Base-by-base conservation (phyloP, 208 protist genomes). In the Angomonas deanei region DNA sequence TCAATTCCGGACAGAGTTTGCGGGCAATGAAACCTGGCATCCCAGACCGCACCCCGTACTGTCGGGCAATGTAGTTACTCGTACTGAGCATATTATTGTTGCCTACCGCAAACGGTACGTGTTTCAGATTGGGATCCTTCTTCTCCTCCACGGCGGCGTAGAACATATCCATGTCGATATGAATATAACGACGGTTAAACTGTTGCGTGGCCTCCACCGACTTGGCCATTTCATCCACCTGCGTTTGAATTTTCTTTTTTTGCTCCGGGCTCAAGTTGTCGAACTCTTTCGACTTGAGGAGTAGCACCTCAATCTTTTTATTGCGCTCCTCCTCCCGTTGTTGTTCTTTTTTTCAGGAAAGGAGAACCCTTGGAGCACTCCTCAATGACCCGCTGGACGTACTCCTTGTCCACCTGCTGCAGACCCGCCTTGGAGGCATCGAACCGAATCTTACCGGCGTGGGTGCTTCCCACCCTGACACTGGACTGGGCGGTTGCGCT, bases 11-110 rank as follows among this genome's bases (percentile, higher is more conserved):
- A 65, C 94, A 98, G 15, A 97, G 79, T 56, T 88, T 82, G 50
- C 74, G 61, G 30, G 80, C 94, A 64, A 98, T 97, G 74, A 96
- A 98, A 21, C 96, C 96, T 0, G 96, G 94, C 97, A 99, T 99
- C 8, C 95, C 97, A 21, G 84, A 87, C 33, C 97, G 88, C 26
- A 99, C 96, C 28, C 97, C 97, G 76, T 91, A 98, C 75, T 96
- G 79, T 23, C 97, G 79, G 13, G 97, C 97, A 39, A 93, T 85
- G 75, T 99, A 99, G 79, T 97, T 98, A 0, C 91, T 88, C n/a
- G 97, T 99, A 26, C 74, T 86, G 5, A 99, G 80, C 97, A 98
- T 99, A 42, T 77, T 68, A 61, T 77, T 71, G 42, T 84, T 80
- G 38, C 97, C 97, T 1, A 99, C 94, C 24, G 90, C 97, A 38